Base-by-base conservation (phyloP, 2,329 filamentous ascomycete species). In the Nigrograna mackinnonii region DNA sequence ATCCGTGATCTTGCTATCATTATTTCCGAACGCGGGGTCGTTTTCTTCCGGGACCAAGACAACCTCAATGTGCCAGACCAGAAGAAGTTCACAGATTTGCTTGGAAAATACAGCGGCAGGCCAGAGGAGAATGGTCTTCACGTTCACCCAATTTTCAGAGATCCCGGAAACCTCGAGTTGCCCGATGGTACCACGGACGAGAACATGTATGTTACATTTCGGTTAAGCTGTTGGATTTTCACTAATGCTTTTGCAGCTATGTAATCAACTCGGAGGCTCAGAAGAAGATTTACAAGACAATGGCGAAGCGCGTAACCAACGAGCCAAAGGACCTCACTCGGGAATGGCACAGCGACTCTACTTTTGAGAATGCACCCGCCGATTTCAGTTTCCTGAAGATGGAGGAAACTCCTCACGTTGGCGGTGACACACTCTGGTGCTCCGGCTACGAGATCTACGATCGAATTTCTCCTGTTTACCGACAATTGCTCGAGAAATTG, bases 291-390 rank as follows among this genome's bases (percentile, higher is more conserved):
- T 68, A 60, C 68, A 71, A 56, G 33, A 49, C 52, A n/a, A 55
- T 62, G 62, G 30, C 49, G 40, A 22, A 51, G 56, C 38, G 54
- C 52, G 66, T 61, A 45, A 40, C 32, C 3, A 37, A 37, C 2
- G 53, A 56, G 20, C 53, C 53, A 2, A 37, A 34, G 12, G 53
- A 54, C 30, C 41, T 54, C 16, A 49, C 47, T 67, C 58, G 49
- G 74, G 61, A 76, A 74, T 72, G 75, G 77, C 77, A 79, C 55
- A 79, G 77, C 2, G 83, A 86, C 48, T 84, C 85, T 52, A 77
- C 78, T 0, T 87, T 85, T 46, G 84, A 87, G 66, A 77, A 76
- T 0, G 69, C 79, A 4, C 84, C 84, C 0, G 47, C 50, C 7
- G 52, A 56, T 33, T 56, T 48, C 42, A 49, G 45, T 22, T 51